Conservation (phyloP, 148 eudicot species). For the Chenopodium berlandieri region DNA sequence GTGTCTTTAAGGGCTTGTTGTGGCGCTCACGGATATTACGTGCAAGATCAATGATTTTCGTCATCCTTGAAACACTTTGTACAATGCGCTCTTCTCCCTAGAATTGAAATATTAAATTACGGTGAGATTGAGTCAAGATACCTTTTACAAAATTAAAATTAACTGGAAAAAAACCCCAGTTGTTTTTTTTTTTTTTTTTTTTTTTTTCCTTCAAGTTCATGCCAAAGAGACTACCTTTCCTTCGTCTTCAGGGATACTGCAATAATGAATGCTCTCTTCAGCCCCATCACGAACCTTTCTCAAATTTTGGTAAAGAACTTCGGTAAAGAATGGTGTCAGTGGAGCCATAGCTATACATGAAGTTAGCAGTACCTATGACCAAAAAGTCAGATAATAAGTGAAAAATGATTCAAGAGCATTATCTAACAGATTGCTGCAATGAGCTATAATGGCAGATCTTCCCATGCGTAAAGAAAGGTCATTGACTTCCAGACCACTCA, state of each 20-base stretch:
- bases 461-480: not conserved
- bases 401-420: not conserved
- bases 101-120: not conserved
- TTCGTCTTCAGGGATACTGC: slow-evolving; percentile 78
- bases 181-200: not conserved
- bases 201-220: not conserved
- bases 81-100: slow-evolving; percentile 90
- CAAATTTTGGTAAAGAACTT: slow-evolving; percentile 85
- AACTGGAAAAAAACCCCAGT: not conserved
- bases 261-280: slow-evolving; percentile 90
- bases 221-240: slow-evolving; percentile 54
- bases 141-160: not conserved
- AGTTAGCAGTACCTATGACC: slow-evolving; percentile 71
- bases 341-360: slow-evolving; percentile 97
- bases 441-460: not conserved
- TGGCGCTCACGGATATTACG: slow-evolving; percentile 97
- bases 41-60: slow-evolving; percentile 83
- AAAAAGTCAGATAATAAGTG: slow-evolving; percentile 7
- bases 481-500: not conserved
- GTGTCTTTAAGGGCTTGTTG: slow-evolving; percentile 89
- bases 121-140: not conserved
- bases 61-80: slow-evolving; percentile 96
- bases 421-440: not conserved
- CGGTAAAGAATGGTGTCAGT: slow-evolving; percentile 92
- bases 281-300: slow-evolving; percentile 61